Percentiles rank a stretch among this genome's conserved stretches.
Conservation (phyloP, 2,329 filamentous ascomycete genomes). For the Aspergillus sp. region DNA sequence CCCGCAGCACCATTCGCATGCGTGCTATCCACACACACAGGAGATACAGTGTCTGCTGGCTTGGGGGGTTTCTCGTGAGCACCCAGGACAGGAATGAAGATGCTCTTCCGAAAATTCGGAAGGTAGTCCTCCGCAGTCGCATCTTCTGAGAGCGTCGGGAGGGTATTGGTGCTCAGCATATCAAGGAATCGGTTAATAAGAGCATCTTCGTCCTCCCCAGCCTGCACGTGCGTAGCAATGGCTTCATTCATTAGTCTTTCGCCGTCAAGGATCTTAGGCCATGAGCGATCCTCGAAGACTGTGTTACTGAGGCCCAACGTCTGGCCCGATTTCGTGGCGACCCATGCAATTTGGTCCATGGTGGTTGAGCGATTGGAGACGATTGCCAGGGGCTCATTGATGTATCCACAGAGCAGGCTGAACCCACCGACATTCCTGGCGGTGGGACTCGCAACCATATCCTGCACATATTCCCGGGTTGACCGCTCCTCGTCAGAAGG, state of each 20-base stretch:
- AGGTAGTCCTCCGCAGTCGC: conserved; percentile 57
- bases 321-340: conserved; percentile 52
- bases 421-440: conserved; percentile 64
- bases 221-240: conserved; percentile 48
- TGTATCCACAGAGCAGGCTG: conserved; percentile 61
- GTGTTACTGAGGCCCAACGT: conserved; percentile 65
- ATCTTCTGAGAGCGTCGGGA: conserved; percentile 54
- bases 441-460: conserved; percentile 57
- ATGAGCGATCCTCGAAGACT: conserved; percentile 59
- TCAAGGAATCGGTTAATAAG: conserved; percentile 56
- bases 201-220: conserved; percentile 48
- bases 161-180: conserved; percentile 57
- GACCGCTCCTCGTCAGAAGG: conserved; percentile 41
- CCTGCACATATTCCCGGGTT: conserved; percentile 55
- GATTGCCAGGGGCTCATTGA: conserved; percentile 57
- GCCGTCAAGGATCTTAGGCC: conserved; percentile 64
- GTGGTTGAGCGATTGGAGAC: conserved; percentile 64
- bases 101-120: conserved; percentile 58
- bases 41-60: conserved; percentile 39
- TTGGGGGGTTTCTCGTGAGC: conserved; percentile 44
- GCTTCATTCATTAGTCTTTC: conserved; percentile 56
- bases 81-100: conserved; percentile 62
- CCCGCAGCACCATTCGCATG: conserved; percentile 11
- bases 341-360: conserved; percentile 53
- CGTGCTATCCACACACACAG: conserved; percentile 28